Percentiles rank a stretch among this genome's conserved stretches.
These are phyloP conservation scores for Chlorella sp. DNA, from an alignment of 139 green algal species.

Conservation along the genomic window DNA sequence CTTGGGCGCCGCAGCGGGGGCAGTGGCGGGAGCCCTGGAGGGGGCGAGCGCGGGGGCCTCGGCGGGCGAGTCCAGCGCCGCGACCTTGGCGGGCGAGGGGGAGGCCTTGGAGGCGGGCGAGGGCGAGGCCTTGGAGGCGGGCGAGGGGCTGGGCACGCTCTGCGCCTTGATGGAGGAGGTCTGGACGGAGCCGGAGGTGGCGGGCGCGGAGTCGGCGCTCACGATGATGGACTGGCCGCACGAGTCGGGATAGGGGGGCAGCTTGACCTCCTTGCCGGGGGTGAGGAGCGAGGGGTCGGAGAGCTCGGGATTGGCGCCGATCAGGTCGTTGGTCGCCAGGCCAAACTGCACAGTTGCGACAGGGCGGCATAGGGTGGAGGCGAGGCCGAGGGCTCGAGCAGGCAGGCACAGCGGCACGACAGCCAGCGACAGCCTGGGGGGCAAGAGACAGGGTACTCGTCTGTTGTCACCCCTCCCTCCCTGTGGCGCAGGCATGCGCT, in stretches of 20 bases:
- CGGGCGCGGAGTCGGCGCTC: neutral
- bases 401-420: too few relatives aligned
- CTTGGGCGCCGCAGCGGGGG: neutral
- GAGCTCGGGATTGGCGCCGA: too few relatives aligned
- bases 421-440: too few relatives aligned
- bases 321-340: too few relatives aligned
- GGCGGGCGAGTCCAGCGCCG: neutral
- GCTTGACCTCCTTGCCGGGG: slow-evolving; percentile 7
- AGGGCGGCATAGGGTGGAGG: too few relatives aligned
- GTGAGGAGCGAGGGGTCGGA: slow-evolving; percentile 13
- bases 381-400: too few relatives aligned
- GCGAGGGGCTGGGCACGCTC: neutral
- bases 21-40: neutral
- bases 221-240: neutral
- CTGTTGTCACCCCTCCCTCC: too few relatives aligned
- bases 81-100: neutral
- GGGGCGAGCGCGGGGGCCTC: neutral
- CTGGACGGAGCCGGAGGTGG: neutral
- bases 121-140: neutral
- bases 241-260: neutral
- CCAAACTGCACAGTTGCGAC: too few relatives aligned
- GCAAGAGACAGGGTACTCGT: too few relatives aligned
- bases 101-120: neutral
- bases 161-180: neutral
- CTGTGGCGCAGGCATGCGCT: too few relatives aligned